phyloP scores from a whole-genome alignment of 768 basidiomycete genomes.

The Kwoniella dendrophila region DNA sequence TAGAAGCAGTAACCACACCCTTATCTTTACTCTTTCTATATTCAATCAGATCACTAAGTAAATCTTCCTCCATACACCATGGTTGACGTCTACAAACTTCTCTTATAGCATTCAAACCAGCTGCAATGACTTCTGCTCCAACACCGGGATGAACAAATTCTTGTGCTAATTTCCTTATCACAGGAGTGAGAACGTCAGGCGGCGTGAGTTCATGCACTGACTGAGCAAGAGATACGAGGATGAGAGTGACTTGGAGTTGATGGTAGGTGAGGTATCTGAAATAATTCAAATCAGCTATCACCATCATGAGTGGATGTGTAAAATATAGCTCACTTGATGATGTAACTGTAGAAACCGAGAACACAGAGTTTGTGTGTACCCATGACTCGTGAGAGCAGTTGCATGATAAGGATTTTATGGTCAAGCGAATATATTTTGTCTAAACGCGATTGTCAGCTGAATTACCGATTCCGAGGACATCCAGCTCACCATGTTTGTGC shows the following conservation, averaged over 20 bases:
- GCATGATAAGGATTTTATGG: conserved; percentile 96
- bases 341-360: conserved; percentile 92
- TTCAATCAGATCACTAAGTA: conserved; percentile 87
- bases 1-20: conserved; percentile 81
- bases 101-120: conserved; percentile 92
- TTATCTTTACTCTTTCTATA: conserved; percentile 96
- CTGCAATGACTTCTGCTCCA: conserved; percentile 89
- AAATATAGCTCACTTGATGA: conserved; percentile 63
- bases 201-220: conserved; percentile 94
- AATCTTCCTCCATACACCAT: conserved; percentile 94
- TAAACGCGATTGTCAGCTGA: conserved; percentile 23
- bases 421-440: conserved; percentile 96
- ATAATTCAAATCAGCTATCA: background rate
- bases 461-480: background rate
- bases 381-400: conserved; percentile 91
- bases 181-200: conserved; percentile 85
- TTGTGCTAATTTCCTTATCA: conserved; percentile 84
- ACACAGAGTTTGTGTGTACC: conserved; percentile 89
- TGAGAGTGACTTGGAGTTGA: conserved; percentile 87
- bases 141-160: conserved; percentile 99
- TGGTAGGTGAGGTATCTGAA: conserved; percentile 85
- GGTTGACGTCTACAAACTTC: conserved; percentile 94
- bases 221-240: conserved; percentile 90
- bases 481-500: conserved; percentile 63
- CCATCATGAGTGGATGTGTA: background rate